A percentile compares a stretch with the other conserved stretches of the same genome.
Evolutionary conservation across 2,329 filamentous ascomycete genomes (phyloP).

Genomic region (Nothophaeocryptopus gaeumannii): DNA sequence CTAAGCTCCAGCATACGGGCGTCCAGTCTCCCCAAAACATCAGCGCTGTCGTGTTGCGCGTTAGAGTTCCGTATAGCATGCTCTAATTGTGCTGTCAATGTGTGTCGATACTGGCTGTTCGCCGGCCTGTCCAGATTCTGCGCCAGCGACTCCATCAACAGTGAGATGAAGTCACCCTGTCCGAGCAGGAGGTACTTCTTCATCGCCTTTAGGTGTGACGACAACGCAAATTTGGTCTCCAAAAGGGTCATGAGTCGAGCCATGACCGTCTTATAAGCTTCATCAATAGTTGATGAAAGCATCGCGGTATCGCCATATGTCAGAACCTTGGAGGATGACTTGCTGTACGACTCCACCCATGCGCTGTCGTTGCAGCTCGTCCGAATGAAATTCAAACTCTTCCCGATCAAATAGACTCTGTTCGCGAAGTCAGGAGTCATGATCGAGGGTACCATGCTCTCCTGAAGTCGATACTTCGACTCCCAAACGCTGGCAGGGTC

Average conservation of each 20-base stretch:
- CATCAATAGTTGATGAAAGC: conserved; percentile 88
- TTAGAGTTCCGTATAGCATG: conserved; percentile 97
- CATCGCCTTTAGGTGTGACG: conserved; percentile 84
- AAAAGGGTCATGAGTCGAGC: conserved; percentile 88
- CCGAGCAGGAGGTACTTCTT: conserved; percentile 94
- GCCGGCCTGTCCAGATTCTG: conserved; percentile 91
- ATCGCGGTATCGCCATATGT: conserved; percentile 90
- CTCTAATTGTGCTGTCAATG: conserved; percentile 93
- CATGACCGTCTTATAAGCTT: conserved; percentile 98
- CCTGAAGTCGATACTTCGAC: conserved; percentile 86
- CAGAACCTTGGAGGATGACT: conserved; percentile 85
- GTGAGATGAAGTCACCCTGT: conserved; percentile 93
- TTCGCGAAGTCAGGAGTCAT: conserved; percentile 91
- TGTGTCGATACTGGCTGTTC: conserved; percentile 95
- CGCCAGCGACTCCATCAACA: conserved; percentile 94
- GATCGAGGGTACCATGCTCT: conserved; percentile 86
- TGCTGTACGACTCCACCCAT: conserved; percentile 96
- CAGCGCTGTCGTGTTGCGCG: conserved; percentile 88
- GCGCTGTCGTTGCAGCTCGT: conserved; percentile 90
- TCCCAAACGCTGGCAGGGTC: conserved; percentile 93
- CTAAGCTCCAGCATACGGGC: conserved; percentile 97
- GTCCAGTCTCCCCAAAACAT: conserved; percentile 86
- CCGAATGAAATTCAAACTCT: conserved; percentile 96
- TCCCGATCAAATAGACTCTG: conserved; percentile 95
- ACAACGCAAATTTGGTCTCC: conserved; percentile 91